Base-by-base conservation (phyloP, 192 early-diverging fungal species). In the Chytriomyces sp. region DNA sequence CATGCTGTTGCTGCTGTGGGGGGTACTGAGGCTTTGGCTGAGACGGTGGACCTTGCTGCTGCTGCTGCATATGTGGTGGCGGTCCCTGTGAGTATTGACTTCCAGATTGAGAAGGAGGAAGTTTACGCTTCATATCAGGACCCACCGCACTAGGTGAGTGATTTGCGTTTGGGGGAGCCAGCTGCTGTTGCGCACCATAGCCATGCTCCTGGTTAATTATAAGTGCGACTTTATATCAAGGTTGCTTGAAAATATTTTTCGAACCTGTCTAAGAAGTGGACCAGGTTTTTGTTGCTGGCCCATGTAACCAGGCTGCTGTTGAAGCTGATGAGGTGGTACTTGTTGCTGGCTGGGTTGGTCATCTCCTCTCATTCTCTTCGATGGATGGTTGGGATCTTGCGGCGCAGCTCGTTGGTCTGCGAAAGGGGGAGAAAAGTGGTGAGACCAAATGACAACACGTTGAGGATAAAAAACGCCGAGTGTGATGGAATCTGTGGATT, bases 321-420 rank as follows among this genome's bases (percentile, higher is more conserved):
- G 82, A 50, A 78, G 80, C 35, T 81, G 69, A n/a, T 85, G 82
- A 57, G 20, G 68, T n/a, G 53, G 69, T 13, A 70, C 71, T 18
- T 74, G 72, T 47, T 74, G 72, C 45, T 77, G 67, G 23, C 71
- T 82, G 3, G 80, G 79, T 45, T 57, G 85, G 28, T 77, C 82
- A 35, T 86, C 88, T 47, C 83, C 83, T 16, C 80, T 59, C 50
- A 77, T 69, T 68, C 67, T 9, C 69, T 72, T 69, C n/a, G 67
- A 44, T 26, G 73, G 75, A 46, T 69, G 75, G 7, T 47, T 16
- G 67, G 59, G 48, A 61, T 57, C 67, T 69, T 61, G 67, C 82
- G 61, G 79, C 35, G 35, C 35, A 35, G 2, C 35, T 35, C 35
- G 35, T 35, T 35, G 35, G 2, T 35, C 35, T 35, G 35, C 35